These are phyloP conservation scores for Arabis hirsuta DNA, from an alignment of 345 rosid genomes.

Conservation along the genomic window DNA sequence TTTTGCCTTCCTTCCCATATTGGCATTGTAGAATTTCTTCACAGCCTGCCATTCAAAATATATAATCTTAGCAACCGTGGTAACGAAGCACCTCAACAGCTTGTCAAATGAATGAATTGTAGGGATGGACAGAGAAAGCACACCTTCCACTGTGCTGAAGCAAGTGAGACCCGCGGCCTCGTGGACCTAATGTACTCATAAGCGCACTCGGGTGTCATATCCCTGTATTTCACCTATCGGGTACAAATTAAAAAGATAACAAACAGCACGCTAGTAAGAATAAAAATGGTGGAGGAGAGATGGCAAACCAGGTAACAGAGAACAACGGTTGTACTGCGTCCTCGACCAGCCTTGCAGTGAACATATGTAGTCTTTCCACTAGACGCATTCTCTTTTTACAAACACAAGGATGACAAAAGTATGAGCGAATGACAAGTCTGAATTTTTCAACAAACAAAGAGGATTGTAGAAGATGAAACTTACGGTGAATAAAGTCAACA, in stretches of 20 bases:
- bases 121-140: not conserved
- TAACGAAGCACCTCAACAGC: no score
- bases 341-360: conserved; percentile 90
- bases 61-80: not conserved
- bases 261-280: no score
- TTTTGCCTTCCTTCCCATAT: conserved; percentile 35
- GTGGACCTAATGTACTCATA: conserved; percentile 57
- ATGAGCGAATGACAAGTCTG: no score
- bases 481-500: conserved; percentile 68
- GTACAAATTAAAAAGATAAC: not conserved
- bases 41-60: conserved; percentile 49
- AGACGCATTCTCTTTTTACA: conserved; percentile 53
- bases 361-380: conserved; percentile 72
- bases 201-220: conserved; percentile 61
- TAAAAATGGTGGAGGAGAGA: not conserved
- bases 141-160: conserved; percentile 61
- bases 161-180: conserved; percentile 60
- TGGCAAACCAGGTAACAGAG: conserved; percentile 70
- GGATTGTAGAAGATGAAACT: conserved; percentile 24
- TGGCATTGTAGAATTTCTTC: conserved; percentile 47
- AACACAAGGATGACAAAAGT: no score
- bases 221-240: conserved; percentile 50
- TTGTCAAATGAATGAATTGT: no score
- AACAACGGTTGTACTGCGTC: conserved; percentile 84
- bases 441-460: no score